phyloP scores from a whole-genome alignment of 1,284 basidiomycete species.

The Rhodofomes roseus region DNA sequence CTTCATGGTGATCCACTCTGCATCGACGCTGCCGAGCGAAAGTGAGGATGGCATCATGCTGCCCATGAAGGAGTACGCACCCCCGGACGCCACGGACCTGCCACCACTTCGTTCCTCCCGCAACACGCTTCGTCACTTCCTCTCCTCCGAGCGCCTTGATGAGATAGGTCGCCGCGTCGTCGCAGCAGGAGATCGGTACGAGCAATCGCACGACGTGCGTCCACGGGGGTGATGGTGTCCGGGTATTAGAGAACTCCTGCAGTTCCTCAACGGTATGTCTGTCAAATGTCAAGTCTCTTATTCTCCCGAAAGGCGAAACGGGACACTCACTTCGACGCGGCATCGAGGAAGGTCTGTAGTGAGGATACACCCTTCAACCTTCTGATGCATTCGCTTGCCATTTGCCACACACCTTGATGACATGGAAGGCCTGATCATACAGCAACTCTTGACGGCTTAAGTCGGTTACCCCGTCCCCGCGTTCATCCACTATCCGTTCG shows the following conservation, averaged over 20 bases:
- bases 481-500: constrained; percentile 52
- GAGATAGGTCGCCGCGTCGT: constrained; percentile 75
- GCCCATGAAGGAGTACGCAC: constrained; percentile 35
- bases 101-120: constrained; percentile 97
- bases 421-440: constrained; percentile 79
- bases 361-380: background rate
- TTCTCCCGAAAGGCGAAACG: background rate
- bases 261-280: constrained; percentile 83
- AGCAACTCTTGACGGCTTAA: constrained; percentile 75
- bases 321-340: constrained; percentile 34
- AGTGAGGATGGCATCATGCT: background rate
- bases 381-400: background rate
- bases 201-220: constrained; percentile 75
- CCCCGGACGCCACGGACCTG: constrained; percentile 79
- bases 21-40: constrained; percentile 60
- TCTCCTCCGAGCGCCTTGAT: constrained; percentile 85
- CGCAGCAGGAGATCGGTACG: constrained; percentile 74
- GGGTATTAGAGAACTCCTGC: constrained; percentile 82
- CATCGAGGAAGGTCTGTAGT: constrained; percentile 44
- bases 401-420: constrained; percentile 59
- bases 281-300: background rate
- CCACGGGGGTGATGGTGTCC: constrained; percentile 87
- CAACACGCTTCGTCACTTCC: constrained; percentile 65
- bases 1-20: constrained; percentile 85
- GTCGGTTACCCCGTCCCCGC: constrained; percentile 33